These are phyloP conservation scores for Saccharomycopsis olivae DNA, from an alignment of 805 yeast genomes.

Conservation along the genomic window DNA sequence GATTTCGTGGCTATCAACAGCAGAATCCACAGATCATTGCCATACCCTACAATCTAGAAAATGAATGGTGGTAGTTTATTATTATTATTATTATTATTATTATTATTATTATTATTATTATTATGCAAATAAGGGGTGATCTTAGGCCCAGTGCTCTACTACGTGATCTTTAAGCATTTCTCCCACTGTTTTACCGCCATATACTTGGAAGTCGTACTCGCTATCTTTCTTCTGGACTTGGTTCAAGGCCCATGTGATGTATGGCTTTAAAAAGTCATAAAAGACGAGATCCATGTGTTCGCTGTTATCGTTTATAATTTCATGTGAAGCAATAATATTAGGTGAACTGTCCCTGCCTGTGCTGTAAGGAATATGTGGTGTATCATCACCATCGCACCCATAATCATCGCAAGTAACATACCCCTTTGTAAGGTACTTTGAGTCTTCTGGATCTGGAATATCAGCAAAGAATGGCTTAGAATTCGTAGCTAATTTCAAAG, in stretches of 20 bases:
- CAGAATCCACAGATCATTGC: constrained; percentile 58
- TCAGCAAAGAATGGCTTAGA: constrained; percentile 10
- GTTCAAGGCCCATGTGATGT: constrained; percentile 36
- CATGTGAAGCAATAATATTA: constrained; percentile 56
- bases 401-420: constrained; percentile 76
- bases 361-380: constrained; percentile 44
- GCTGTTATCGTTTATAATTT: constrained; percentile 22
- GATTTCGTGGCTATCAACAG: constrained; percentile 48
- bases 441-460: constrained; percentile 1
- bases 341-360: constrained; percentile 51
- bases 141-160: constrained; percentile 24
- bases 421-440: constrained; percentile 42
- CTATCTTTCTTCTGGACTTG: constrained; percentile 25
- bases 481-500: constrained; percentile 17
- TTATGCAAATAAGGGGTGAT: too few relatives aligned
- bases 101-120: too few relatives aligned
- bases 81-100: too few relatives aligned
- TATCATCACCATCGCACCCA: constrained; percentile 84
- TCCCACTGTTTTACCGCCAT: constrained; percentile 35
- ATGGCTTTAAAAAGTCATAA: constrained; percentile 61
- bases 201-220: constrained; percentile 27
- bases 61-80: too few relatives aligned
- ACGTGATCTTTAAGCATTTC: constrained; percentile 34
- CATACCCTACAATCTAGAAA: constrained; percentile 46
- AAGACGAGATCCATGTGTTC: constrained; percentile 57